These are phyloP conservation scores for Auriscalpium microsporum DNA, from an alignment of 768 basidiomycete species.

Conservation along the genomic window DNA sequence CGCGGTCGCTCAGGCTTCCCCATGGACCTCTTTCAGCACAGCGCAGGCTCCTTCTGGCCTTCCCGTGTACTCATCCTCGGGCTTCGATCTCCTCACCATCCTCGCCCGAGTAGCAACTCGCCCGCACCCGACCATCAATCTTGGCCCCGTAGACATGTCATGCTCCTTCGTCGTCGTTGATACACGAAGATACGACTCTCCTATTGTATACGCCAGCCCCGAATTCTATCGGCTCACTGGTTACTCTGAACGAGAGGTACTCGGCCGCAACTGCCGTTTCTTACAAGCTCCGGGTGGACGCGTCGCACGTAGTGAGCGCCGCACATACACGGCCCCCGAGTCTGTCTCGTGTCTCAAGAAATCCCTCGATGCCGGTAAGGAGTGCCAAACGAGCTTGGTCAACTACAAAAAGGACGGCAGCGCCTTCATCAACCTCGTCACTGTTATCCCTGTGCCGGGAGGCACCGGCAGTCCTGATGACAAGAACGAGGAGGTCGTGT, in stretches of 20 bases:
- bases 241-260: constrained; percentile 63
- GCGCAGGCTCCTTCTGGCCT: constrained; percentile 16
- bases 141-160: constrained; percentile 89
- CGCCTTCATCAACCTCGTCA: constrained; percentile 88
- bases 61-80: constrained; percentile 81
- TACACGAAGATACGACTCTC: constrained; percentile 67
- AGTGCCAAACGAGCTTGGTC: constrained; percentile 80
- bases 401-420: constrained; percentile 83
- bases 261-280: constrained; percentile 89
- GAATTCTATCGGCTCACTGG: constrained; percentile 74
- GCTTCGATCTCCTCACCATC: constrained; percentile 83
- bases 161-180: constrained; percentile 93
- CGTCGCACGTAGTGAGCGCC: constrained; percentile 41
- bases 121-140: constrained; percentile 60
- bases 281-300: constrained; percentile 69
- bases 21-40: no score
- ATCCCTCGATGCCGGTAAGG: constrained; percentile 63
- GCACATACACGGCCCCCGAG: constrained; percentile 54
- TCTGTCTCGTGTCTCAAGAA: constrained; percentile 63
- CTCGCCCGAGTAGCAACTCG: constrained; percentile 71
- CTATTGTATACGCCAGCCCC: constrained; percentile 88
- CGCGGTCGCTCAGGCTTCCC: no score
- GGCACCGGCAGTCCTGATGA: constrained; percentile 37
- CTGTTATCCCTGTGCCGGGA: constrained; percentile 78
- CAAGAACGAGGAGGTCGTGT: constrained; percentile 65